Conservation (phyloP, 352 stramenopile genomes). For the Globisporangium cylindrosporum region DNA sequence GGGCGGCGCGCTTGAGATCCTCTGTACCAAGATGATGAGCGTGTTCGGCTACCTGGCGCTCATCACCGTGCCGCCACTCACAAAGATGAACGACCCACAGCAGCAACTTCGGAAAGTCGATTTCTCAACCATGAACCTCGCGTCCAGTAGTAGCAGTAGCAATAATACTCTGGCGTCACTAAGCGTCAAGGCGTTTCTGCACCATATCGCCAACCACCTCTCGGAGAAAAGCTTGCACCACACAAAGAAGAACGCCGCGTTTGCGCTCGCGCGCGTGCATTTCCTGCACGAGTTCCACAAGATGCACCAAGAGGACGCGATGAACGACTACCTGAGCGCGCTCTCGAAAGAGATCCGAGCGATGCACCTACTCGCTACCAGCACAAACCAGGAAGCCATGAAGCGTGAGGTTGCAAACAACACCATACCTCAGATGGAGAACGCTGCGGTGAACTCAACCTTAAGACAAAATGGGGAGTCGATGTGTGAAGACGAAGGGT, state of each 20-base stretch:
- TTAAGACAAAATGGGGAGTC: background rate
- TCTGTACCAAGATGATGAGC: constrained; percentile 16
- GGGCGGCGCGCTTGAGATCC: constrained; percentile 16
- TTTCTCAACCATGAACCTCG: constrained; percentile 2
- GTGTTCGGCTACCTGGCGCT: constrained; percentile 27
- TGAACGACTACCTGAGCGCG: constrained; percentile 53
- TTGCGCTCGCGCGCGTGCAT: constrained; percentile 32
- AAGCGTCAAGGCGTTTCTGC: constrained; percentile 51
- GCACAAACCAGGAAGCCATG: background rate
- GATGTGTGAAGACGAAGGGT: background rate
- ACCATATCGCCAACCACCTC: constrained; percentile 51
- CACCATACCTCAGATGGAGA: background rate
- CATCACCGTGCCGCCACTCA: constrained; percentile 28
- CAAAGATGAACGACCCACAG: constrained; percentile 23
- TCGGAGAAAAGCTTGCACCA: constrained; percentile 20
- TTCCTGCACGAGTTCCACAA: constrained; percentile 59
- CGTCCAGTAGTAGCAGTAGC: background rate
- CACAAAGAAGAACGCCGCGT: constrained; percentile 40
- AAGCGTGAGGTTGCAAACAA: background rate
- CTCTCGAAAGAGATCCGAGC: constrained; percentile 12
- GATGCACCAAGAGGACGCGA: constrained; percentile 51
- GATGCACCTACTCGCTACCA: background rate
- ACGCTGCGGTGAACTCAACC: background rate
- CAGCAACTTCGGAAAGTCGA: constrained; percentile 7
- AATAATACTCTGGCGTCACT: constrained; percentile 28